Conservation (phyloP, 106 monocot genomes). For the Dactylorhiza incarnata region DNA sequence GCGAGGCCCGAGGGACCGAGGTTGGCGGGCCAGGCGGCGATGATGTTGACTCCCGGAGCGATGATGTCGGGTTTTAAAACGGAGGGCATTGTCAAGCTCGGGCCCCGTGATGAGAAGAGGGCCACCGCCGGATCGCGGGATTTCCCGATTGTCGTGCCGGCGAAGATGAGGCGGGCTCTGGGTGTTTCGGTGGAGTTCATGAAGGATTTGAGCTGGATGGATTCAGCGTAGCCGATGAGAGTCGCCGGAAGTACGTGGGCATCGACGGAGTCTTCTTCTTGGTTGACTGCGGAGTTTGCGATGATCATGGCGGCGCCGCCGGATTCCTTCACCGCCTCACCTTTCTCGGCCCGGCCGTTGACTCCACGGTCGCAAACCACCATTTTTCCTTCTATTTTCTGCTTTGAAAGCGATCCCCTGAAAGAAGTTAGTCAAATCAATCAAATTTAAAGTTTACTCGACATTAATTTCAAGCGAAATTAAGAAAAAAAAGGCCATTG, state of each 20-base stretch:
- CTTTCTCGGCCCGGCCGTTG: slow-evolving; percentile 76
- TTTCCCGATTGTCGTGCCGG: slow-evolving; percentile 29
- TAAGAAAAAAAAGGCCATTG: too few species aligned
- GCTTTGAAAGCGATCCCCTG: slow-evolving; percentile 31
- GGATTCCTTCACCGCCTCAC: slow-evolving; percentile 45
- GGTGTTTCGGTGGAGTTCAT: slow-evolving; percentile 53
- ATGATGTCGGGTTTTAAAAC: slow-evolving; percentile 73
- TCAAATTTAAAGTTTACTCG: too few species aligned
- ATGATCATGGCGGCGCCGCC: slow-evolving; percentile 82
- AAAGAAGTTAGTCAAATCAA: background rate
- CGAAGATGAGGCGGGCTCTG: slow-evolving; percentile 42
- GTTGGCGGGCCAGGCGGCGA: slow-evolving; percentile 75
- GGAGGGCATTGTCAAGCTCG: slow-evolving; percentile 60
- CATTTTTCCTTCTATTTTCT: slow-evolving; percentile 52
- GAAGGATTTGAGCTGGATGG: slow-evolving; percentile 41
- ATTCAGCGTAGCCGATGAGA: slow-evolving; percentile 47
- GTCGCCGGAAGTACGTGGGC: slow-evolving; percentile 73
- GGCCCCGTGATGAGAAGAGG: slow-evolving; percentile 64
- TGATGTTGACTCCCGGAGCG: slow-evolving; percentile 87
- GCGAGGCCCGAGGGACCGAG: slow-evolving; percentile 58
- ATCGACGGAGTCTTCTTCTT: slow-evolving; percentile 69
- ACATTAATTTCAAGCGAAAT: too few species aligned
- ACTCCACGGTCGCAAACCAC: slow-evolving; percentile 76
- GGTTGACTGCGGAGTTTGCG: slow-evolving; percentile 53
- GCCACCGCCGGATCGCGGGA: slow-evolving; percentile 62